Evolutionary conservation across 345 rosid species (phyloP).

Genomic region (Reutealis trisperma): DNA sequence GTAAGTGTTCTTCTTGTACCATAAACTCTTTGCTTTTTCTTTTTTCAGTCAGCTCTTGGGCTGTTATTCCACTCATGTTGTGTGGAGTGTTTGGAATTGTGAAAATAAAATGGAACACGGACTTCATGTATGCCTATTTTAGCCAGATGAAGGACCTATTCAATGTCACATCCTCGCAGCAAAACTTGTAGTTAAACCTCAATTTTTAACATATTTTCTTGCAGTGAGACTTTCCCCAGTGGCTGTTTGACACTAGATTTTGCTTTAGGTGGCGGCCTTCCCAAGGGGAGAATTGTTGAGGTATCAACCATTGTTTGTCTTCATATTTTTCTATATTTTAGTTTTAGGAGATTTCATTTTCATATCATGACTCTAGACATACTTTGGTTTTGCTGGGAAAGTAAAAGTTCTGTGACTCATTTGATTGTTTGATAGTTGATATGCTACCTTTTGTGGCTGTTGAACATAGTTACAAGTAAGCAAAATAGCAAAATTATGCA

Average conservation of each 20-base stretch:
- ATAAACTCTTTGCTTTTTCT: neutral
- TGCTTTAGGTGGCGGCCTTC: conserved; percentile 96
- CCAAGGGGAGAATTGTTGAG: conserved; percentile 95
- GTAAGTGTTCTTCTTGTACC: conserved; percentile 45
- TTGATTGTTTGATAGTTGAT: neutral
- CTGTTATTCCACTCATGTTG: neutral
- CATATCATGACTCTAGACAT: neutral
- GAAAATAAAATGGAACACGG: neutral
- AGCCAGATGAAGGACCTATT: neutral
- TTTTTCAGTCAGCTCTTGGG: neutral
- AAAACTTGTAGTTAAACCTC: conserved; percentile 5
- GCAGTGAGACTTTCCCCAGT: conserved; percentile 91
- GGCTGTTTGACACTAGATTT: conserved; percentile 91
- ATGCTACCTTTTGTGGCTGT: neutral
- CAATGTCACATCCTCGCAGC: neutral
- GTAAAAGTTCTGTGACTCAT: neutral
- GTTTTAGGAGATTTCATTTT: neutral
- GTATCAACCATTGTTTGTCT: conserved; percentile 30
- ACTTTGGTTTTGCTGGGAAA: neutral
- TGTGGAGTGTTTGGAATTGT: neutral
- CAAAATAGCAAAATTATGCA: neutral
- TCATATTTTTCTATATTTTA: conserved; percentile 7
- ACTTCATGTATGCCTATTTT: neutral
- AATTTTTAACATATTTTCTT: conserved; percentile 22
- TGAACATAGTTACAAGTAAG: neutral